A percentile compares a stretch with the other conserved stretches of the same genome.
These are phyloP conservation scores for Pezicula rhizophila DNA, from an alignment of 2,329 filamentous ascomycete species.

Conservation along the genomic window DNA sequence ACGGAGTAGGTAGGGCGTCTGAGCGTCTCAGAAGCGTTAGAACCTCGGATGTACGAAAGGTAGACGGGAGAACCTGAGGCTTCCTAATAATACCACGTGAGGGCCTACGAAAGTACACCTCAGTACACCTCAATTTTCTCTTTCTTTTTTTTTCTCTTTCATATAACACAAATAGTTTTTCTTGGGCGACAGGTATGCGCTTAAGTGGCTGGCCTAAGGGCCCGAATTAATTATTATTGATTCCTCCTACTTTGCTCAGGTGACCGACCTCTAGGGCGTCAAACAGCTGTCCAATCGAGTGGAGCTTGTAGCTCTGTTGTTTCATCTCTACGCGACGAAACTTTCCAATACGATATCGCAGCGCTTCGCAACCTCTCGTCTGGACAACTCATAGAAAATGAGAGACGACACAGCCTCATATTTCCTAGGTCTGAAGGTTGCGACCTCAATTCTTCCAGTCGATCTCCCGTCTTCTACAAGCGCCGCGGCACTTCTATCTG, in stretches of 20 bases:
- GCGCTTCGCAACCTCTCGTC: conserved; percentile 22
- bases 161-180: too few relatives aligned
- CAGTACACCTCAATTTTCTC: too few relatives aligned
- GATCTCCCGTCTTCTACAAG: conserved; percentile 14
- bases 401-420: conserved; percentile 21
- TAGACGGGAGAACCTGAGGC: too few relatives aligned
- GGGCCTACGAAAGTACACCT: too few relatives aligned
- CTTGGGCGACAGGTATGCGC: too few relatives aligned
- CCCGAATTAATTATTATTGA: too few relatives aligned
- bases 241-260: background rate
- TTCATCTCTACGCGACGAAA: background rate
- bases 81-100: too few relatives aligned
- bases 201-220: too few relatives aligned
- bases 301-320: background rate
- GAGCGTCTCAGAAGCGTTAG: too few relatives aligned
- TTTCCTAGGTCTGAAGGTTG: conserved; percentile 8
- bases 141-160: too few relatives aligned
- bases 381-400: conserved; percentile 4
- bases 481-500: conserved; percentile 10
- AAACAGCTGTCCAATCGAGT: background rate
- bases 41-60: too few relatives aligned
- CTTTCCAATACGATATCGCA: background rate
- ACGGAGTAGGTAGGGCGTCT: too few relatives aligned
- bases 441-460: conserved; percentile 12
- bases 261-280: background rate